These are phyloP conservation scores for Euphorbia schlechtendalii DNA, from an alignment of 441 rosid species.

Conservation along the genomic window DNA sequence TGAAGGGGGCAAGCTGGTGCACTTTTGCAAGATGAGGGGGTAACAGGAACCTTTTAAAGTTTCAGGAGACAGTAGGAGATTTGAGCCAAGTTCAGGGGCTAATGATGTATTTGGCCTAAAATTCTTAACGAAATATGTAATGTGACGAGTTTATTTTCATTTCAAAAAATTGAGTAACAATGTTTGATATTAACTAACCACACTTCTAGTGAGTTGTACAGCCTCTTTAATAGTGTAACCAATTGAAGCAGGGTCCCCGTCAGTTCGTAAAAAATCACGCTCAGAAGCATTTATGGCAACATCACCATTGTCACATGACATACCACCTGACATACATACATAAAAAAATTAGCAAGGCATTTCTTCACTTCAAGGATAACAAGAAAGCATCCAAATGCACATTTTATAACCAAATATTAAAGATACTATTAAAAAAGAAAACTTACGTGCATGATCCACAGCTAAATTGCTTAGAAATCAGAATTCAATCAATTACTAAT, in stretches of 20 bases:
- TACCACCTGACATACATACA: conserved; percentile 36
- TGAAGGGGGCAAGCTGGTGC: too few relatives aligned
- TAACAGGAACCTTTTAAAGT: too few relatives aligned
- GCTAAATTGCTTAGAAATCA: too few relatives aligned
- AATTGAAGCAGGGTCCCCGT: conserved; percentile 86
- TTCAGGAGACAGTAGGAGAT: too few relatives aligned
- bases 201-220: conserved; percentile 73
- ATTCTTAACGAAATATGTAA: too few relatives aligned
- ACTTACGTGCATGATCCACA: neutral
- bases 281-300: conserved; percentile 43
- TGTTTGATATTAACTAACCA: conserved; percentile 37
- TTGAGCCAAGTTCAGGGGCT: too few relatives aligned
- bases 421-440: neutral
- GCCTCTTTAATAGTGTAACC: conserved; percentile 95
- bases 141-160: neutral
- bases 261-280: conserved; percentile 81
- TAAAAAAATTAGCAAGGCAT: neutral
- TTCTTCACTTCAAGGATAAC: neutral
- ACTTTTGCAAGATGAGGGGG: too few relatives aligned
- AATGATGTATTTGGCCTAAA: too few relatives aligned
- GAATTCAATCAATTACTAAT: too few relatives aligned
- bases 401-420: neutral
- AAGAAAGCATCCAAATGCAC: neutral
- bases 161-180: neutral
- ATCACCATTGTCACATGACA: conserved; percentile 22